Conservation (phyloP, 768 basidiomycete genomes). For the Pleurotus citrinopileatus region DNA sequence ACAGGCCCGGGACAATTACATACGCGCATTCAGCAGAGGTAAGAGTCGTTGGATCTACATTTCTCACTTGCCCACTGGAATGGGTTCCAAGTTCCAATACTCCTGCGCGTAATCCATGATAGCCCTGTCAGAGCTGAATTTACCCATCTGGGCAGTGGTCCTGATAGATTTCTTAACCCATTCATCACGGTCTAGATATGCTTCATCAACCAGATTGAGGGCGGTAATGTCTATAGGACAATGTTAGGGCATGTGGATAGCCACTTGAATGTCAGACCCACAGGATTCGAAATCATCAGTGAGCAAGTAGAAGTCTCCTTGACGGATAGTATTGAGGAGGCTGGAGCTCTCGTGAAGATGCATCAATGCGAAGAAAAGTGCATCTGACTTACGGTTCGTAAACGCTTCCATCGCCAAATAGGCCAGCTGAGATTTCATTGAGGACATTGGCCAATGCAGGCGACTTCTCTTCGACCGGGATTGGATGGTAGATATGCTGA, state of each 20-base stretch:
- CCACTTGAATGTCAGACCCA: constrained; percentile 33
- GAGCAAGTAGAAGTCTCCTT: constrained; percentile 76
- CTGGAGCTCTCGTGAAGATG: constrained; percentile 27
- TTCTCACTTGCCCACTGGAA: constrained; percentile 1
- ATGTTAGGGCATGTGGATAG: not conserved
- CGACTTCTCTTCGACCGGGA: constrained; percentile 80
- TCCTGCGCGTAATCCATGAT: constrained; percentile 91
- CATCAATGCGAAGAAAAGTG: constrained; percentile 9
- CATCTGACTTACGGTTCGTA: constrained; percentile 87
- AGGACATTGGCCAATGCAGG: constrained; percentile 79
- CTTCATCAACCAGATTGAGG: constrained; percentile 82
- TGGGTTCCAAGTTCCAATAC: constrained; percentile 72
- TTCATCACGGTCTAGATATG: constrained; percentile 76
- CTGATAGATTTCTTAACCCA: constrained; percentile 93
- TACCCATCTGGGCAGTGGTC: constrained; percentile 93
- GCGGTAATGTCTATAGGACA: constrained; percentile 69
- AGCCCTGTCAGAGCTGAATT: constrained; percentile 93
- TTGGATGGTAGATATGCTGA: constrained; percentile 81
- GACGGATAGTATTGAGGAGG: constrained; percentile 71
- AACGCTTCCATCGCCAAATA: constrained; percentile 76
- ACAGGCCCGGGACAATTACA: too few species aligned
- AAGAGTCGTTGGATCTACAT: not conserved
- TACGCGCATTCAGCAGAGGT: not conserved
- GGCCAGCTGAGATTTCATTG: constrained; percentile 69
- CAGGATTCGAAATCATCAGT: constrained; percentile 95